Conservation (phyloP, 352 stramenopile species). For the Nothophytophthora sp. region DNA sequence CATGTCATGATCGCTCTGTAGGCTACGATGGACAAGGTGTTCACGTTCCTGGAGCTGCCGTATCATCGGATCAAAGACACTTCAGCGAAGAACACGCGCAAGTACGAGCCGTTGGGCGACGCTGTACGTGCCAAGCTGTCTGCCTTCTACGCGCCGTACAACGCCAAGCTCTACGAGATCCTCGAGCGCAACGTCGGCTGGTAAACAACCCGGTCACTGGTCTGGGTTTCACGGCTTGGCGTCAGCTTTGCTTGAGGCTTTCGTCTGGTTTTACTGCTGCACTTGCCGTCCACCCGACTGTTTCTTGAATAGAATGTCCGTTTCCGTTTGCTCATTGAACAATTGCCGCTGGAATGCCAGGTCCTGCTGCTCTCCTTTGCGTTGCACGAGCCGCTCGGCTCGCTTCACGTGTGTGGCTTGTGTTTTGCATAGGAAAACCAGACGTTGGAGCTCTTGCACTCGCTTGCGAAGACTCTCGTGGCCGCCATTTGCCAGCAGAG, state of each 20-base stretch:
- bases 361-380: slow-evolving; percentile 28
- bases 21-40: slow-evolving; percentile 82
- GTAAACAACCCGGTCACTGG: slow-evolving; percentile 21
- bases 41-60: slow-evolving; percentile 84
- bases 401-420: slow-evolving; percentile 49
- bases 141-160: slow-evolving; percentile 85
- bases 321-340: slow-evolving; percentile 62
- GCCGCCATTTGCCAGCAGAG: slow-evolving; percentile 34
- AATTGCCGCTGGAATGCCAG: slow-evolving; percentile 40
- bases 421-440: slow-evolving; percentile 64
- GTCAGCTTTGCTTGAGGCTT: slow-evolving; percentile 3
- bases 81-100: slow-evolving; percentile 87
- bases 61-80: slow-evolving; percentile 80
- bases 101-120: slow-evolving; percentile 74
- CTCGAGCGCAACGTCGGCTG: slow-evolving; percentile 65
- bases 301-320: slow-evolving; percentile 65
- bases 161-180: slow-evolving; percentile 70
- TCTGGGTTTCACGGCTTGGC: neutral
- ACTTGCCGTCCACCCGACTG: slow-evolving; percentile 2
- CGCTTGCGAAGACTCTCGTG: slow-evolving; percentile 54
- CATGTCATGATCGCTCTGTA: no score
- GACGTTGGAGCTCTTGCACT: slow-evolving; percentile 67
- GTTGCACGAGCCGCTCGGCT: slow-evolving; percentile 36
- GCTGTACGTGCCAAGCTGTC: slow-evolving; percentile 57
- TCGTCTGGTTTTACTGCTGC: slow-evolving; percentile 16